Evolutionary conservation across 1,284 basidiomycete species (phyloP).

Genomic region (Papiliotrema flavescens): DNA sequence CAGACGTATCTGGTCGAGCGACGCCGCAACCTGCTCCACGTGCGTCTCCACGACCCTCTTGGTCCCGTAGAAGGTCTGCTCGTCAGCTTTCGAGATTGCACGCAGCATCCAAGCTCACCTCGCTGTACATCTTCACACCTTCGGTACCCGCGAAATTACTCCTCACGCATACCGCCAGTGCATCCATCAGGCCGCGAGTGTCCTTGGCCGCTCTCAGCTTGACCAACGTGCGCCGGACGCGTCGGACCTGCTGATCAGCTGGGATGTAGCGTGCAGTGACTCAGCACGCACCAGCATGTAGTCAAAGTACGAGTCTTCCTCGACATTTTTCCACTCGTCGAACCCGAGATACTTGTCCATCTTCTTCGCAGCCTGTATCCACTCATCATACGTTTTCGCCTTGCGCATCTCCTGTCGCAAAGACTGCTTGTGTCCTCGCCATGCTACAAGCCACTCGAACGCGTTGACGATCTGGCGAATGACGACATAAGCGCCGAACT

Average conservation of each 20-base stretch:
- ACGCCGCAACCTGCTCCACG: conserved; percentile 69
- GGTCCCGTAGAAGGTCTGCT: conserved; percentile 77
- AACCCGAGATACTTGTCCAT: conserved; percentile 80
- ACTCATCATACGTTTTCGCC: conserved; percentile 68
- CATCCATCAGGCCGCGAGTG: conserved; percentile 77
- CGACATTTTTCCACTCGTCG: conserved; percentile 77
- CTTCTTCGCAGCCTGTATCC: conserved; percentile 75
- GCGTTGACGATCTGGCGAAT: conserved; percentile 88
- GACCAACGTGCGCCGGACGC: conserved; percentile 39
- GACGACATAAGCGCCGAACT: conserved; percentile 82
- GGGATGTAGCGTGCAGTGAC: neutral
- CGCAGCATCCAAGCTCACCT: conserved; percentile 52
- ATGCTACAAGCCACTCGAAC: conserved; percentile 86
- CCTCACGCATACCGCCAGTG: conserved; percentile 86
- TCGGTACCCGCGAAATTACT: conserved; percentile 95
- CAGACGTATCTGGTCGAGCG: conserved; percentile 70
- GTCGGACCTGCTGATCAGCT: conserved; percentile 21
- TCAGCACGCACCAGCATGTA: conserved; percentile 66
- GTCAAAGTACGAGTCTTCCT: conserved; percentile 86
- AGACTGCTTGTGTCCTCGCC: conserved; percentile 78
- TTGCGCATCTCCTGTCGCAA: conserved; percentile 71
- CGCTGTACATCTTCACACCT: conserved; percentile 82
- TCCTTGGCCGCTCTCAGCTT: conserved; percentile 56
- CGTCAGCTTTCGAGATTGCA: neutral
- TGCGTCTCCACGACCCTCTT: conserved; percentile 88